A percentile compares a stretch with the other conserved stretches of the same genome.
Evolutionary conservation across 495 filamentous ascomycete species (phyloP).

Genomic region (Lepidopterella palustris): DNA sequence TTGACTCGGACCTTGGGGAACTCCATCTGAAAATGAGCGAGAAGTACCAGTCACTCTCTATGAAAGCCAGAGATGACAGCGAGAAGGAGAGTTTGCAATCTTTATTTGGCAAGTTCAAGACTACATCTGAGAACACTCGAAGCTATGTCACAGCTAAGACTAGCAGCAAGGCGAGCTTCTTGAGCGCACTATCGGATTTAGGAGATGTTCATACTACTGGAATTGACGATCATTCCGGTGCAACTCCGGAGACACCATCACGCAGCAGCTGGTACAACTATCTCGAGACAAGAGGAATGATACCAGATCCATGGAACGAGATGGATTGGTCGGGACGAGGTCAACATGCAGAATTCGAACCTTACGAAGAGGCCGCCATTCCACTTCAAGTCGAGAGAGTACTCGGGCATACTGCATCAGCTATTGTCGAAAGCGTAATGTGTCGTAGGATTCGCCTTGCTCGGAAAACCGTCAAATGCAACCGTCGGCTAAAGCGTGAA

Average conservation of each 20-base stretch:
- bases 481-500: conserved; percentile 6
- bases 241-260: not conserved
- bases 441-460: conserved; percentile 21
- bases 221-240: not conserved
- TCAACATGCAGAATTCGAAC: conserved; percentile 12
- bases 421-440: conserved; percentile 22
- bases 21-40: no score
- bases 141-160: not conserved
- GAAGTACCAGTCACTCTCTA: no score
- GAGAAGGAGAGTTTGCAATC: no score
- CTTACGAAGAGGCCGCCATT: not conserved
- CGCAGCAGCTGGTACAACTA: not conserved
- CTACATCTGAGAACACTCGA: not conserved
- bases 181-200: not conserved
- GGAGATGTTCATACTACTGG: not conserved
- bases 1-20: no score
- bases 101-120: no score
- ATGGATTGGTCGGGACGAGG: conserved; percentile 16
- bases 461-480: conserved; percentile 19
- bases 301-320: not conserved
- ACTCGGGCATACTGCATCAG: conserved; percentile 11
- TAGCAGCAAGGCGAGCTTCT: not conserved
- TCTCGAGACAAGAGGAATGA: not conserved
- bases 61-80: no score
- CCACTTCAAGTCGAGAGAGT: conserved; percentile 2